These are phyloP conservation scores for Caryopteris hybrid DNA, from an alignment of 305 asterid genomes.

Conservation along the genomic window DNA sequence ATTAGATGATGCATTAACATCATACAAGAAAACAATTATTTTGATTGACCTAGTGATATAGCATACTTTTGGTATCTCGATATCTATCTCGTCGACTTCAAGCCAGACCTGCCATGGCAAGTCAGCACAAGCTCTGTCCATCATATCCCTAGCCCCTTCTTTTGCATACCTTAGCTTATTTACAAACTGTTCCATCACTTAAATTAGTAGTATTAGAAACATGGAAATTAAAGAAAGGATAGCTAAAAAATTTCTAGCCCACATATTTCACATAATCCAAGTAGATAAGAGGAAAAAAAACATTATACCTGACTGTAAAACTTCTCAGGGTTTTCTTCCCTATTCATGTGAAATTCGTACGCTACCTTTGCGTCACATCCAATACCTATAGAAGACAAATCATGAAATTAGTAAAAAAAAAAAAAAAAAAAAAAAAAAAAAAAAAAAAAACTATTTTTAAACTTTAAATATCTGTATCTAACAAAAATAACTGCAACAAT, in stretches of 20 bases:
- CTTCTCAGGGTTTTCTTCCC: conserved; percentile 80
- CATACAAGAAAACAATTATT: background rate
- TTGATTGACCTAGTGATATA: background rate
- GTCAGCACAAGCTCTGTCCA: conserved; percentile 89
- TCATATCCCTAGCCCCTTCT: conserved; percentile 88
- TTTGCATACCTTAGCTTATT: conserved; percentile 79
- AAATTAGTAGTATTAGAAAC: conserved; percentile 22
- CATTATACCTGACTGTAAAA: conserved; percentile 64
- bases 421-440: conserved; percentile 2
- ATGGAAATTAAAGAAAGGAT: background rate
- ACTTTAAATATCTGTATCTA: background rate
- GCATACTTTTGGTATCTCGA: conserved; percentile 67
- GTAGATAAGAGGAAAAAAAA: no score
- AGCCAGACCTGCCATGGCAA: conserved; percentile 94
- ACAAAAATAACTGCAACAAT: conserved; percentile 9
- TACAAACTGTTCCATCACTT: conserved; percentile 50
- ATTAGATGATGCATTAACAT: background rate
- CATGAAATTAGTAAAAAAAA: conserved; percentile 11
- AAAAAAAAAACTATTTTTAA: no score
- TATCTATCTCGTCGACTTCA: conserved; percentile 72
- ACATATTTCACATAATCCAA: conserved; percentile 3
- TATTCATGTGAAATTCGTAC: conserved; percentile 64
- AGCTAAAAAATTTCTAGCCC: background rate
- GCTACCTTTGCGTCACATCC: conserved; percentile 95
- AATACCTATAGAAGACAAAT: conserved; percentile 46